Percentiles rank a stretch among this genome's conserved stretches.
Conservation (phyloP, 2,329 filamentous ascomycete species). For the Ceratocystiopsis sp. region DNA sequence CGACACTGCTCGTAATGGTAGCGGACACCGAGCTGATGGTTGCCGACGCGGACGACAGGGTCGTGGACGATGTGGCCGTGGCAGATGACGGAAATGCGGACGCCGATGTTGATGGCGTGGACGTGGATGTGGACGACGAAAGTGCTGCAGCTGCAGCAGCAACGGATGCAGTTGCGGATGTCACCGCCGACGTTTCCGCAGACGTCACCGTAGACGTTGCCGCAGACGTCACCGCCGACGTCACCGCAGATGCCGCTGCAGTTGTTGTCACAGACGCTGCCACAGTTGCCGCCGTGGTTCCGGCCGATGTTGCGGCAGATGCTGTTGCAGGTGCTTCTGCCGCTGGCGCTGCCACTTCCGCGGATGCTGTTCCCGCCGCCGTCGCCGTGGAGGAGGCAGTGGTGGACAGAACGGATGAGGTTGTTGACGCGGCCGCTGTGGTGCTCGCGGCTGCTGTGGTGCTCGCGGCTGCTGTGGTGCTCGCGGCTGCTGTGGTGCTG, state of each 20-base stretch:
- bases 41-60: no score
- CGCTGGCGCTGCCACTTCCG: no score
- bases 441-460: not conserved
- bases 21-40: slow-evolving; percentile 9
- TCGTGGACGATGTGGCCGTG: not conserved
- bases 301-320: no score
- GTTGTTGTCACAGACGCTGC: no score
- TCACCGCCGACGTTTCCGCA: not conserved
- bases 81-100: not conserved
- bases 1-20: slow-evolving; percentile 9
- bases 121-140: not conserved
- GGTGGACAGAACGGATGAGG: not conserved
- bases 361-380: not conserved
- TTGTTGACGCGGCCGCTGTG: not conserved
- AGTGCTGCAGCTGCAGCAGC: not conserved
- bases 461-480: not conserved
- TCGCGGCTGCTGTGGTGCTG: not conserved
- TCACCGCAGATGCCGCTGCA: no score
- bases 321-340: no score
- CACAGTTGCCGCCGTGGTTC: no score
- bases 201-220: not conserved
- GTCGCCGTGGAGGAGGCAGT: not conserved
- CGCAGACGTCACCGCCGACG: no score
- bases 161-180: not conserved
- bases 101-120: not conserved